These are phyloP conservation scores for Aureobasidium sp. DNA, from an alignment of 2,329 filamentous ascomycete genomes.

Conservation along the genomic window DNA sequence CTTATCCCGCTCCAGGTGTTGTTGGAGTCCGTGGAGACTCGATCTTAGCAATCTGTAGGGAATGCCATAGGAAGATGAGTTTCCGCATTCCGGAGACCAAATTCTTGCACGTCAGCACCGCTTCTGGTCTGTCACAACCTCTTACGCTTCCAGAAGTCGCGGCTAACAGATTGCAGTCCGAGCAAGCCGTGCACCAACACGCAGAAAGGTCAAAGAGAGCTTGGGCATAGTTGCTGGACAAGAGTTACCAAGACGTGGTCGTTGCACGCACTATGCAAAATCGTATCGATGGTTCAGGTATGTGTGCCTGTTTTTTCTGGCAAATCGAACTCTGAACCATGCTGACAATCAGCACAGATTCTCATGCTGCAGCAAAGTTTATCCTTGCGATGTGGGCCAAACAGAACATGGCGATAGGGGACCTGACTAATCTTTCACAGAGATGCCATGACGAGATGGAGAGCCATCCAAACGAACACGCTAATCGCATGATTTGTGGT, in stretches of 20 bases:
- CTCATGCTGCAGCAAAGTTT: slow-evolving; percentile 49
- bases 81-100: slow-evolving; percentile 71
- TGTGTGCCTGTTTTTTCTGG: not conserved
- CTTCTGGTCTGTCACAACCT: slow-evolving; percentile 28
- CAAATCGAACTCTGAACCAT: not conserved
- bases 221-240: slow-evolving; percentile 47
- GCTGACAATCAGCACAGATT: slow-evolving; percentile 32
- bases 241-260: slow-evolving; percentile 44
- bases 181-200: slow-evolving; percentile 22
- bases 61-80: slow-evolving; percentile 72
- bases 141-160: not conserved
- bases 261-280: slow-evolving; percentile 47
- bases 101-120: slow-evolving; percentile 59
- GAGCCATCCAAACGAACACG: slow-evolving; percentile 70
- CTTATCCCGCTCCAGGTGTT: slow-evolving; percentile 53
- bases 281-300: slow-evolving; percentile 49
- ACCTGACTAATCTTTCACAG: slow-evolving; percentile 3
- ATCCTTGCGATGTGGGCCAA: slow-evolving; percentile 44
- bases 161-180: slow-evolving; percentile 17
- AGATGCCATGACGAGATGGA: slow-evolving; percentile 65
- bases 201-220: slow-evolving; percentile 37
- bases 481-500: slow-evolving; percentile 69
- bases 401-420: not conserved
- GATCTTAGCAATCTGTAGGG: slow-evolving; percentile 64
- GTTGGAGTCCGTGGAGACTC: slow-evolving; percentile 65